Conservation (phyloP, 2,329 filamentous ascomycete species). For the Botrytis elliptica region DNA sequence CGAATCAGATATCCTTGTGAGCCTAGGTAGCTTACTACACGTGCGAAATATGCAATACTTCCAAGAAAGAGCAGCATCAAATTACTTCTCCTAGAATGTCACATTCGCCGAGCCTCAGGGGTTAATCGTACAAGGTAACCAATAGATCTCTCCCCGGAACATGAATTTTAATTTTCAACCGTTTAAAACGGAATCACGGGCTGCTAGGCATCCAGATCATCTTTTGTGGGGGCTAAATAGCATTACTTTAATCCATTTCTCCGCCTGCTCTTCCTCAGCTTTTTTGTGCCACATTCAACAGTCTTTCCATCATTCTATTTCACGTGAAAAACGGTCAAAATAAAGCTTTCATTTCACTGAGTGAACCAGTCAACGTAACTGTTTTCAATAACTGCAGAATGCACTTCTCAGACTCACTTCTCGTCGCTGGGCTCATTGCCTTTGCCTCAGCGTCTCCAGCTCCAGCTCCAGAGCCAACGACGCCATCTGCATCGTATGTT, state of each 20-base stretch:
- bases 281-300: neutral
- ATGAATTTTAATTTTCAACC: neutral
- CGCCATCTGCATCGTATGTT: slow-evolving; percentile 19
- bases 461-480: slow-evolving; percentile 14
- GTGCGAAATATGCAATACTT: neutral
- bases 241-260: neutral
- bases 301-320: neutral
- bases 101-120: neutral
- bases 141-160: neutral
- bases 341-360: neutral
- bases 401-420: slow-evolving; percentile 9
- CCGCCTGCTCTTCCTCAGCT: neutral
- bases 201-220: slow-evolving; percentile 10
- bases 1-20: neutral
- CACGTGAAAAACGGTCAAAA: neutral
- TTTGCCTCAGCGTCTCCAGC: slow-evolving; percentile 18
- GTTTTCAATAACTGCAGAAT: neutral
- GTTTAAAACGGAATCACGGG: neutral
- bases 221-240: neutral
- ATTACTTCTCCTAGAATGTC: neutral
- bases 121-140: neutral
- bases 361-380: neutral
- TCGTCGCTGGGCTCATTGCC: slow-evolving; percentile 17
- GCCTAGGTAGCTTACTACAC: neutral
- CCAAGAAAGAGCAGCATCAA: neutral